These are phyloP conservation scores for Neurospora discreta DNA, from an alignment of 495 filamentous ascomycete species.

Conservation along the genomic window DNA sequence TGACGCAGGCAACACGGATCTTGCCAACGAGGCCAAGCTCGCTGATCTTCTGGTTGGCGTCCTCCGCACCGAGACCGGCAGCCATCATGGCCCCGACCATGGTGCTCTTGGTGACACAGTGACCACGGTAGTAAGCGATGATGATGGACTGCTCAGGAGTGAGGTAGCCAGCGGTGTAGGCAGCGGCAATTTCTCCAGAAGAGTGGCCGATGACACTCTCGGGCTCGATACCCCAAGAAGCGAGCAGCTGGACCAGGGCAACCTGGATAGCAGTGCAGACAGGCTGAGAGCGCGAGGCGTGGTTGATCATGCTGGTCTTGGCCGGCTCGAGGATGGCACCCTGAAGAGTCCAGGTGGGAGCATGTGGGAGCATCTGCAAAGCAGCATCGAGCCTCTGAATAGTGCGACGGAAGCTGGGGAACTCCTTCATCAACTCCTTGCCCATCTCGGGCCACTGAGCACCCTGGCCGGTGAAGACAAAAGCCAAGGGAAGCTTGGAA, in stretches of 20 bases:
- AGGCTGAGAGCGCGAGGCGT: conserved; percentile 28
- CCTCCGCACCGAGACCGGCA: conserved; percentile 20
- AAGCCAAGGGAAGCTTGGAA: conserved; percentile 9
- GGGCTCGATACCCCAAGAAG: conserved; percentile 34
- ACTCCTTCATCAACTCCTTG: conserved; percentile 22
- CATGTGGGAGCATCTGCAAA: not conserved
- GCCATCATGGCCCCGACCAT: conserved; percentile 33
- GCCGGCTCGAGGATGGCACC: conserved; percentile 7
- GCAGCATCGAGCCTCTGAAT: conserved; percentile 13
- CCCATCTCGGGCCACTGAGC: conserved; percentile 43
- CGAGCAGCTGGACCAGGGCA: conserved; percentile 40
- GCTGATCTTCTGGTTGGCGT: conserved; percentile 15
- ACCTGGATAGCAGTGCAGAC: conserved; percentile 38
- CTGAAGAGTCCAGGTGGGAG: not conserved
- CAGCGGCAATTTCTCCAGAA: conserved; percentile 46
- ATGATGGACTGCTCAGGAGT: conserved; percentile 32
- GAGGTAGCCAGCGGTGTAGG: conserved; percentile 31
- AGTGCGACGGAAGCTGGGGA: conserved; percentile 10
- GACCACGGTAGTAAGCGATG: conserved; percentile 32
- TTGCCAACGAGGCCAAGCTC: conserved; percentile 1
- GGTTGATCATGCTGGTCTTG: conserved; percentile 22
- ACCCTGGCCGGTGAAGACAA: conserved; percentile 32
- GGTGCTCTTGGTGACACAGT: conserved; percentile 12
- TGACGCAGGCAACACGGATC: conserved; percentile 33
- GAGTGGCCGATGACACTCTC: conserved; percentile 46